These are phyloP conservation scores for Dictyostelium capitatum DNA, from an alignment of 78 protist genomes.

Conservation along the genomic window DNA sequence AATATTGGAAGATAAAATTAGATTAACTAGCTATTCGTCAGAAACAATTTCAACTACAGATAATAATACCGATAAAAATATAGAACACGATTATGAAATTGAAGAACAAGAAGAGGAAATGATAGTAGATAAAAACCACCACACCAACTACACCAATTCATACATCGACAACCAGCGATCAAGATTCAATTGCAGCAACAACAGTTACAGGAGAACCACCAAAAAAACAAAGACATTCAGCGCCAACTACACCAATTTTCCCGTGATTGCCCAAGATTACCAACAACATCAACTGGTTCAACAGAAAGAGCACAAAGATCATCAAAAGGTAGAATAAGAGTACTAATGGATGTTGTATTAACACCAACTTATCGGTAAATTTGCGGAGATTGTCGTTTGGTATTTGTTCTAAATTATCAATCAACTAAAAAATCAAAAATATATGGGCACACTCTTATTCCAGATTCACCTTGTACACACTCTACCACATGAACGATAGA, in stretches of 20 bases:
- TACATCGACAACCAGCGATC: no score
- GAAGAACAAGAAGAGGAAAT: neutral
- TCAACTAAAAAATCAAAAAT: no score
- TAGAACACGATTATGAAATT: no score
- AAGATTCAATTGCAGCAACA: neutral
- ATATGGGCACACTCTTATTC: no score
- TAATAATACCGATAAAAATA: no score
- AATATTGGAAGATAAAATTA: neutral
- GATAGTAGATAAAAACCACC: neutral
- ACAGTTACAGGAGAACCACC: neutral
- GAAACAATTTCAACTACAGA: neutral
- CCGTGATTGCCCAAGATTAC: neutral
- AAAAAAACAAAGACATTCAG: neutral
- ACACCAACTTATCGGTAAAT: neutral
- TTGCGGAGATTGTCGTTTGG: no score
- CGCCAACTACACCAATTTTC: slow-evolving; percentile 11
- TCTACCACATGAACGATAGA: no score
- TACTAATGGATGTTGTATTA: neutral
- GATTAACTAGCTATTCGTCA: neutral
- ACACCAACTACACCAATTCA: no score
- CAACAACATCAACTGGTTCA: neutral
- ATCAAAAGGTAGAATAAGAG: slow-evolving; percentile 25
- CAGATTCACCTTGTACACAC: no score
- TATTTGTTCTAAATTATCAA: no score
- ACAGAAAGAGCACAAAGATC: slow-evolving; percentile 46